Evolutionary conservation across 768 basidiomycete species (phyloP).

Genomic region (Chlorophyllum brunneum): DNA sequence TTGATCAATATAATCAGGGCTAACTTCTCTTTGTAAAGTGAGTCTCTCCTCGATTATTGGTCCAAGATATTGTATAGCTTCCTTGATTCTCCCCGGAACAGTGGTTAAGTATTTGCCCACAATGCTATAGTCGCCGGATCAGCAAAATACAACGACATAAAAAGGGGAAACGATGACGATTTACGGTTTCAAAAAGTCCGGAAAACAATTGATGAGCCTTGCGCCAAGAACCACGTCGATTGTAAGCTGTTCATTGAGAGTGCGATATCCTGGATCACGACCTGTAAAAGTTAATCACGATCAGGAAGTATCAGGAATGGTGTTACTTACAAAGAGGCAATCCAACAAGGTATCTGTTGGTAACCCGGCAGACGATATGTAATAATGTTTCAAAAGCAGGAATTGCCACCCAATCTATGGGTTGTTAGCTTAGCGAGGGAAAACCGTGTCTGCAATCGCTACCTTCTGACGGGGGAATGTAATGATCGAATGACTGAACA

Average conservation of each 20-base stretch:
- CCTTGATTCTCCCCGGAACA: constrained; percentile 18
- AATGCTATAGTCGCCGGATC: constrained; percentile 12
- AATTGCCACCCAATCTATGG: constrained; percentile 32
- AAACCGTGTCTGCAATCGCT: constrained; percentile 34
- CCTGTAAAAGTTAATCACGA: constrained; percentile 23
- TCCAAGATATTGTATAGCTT: constrained; percentile 19
- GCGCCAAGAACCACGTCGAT: constrained; percentile 17
- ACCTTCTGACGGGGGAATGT: constrained; percentile 20
- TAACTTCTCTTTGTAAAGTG: not conserved
- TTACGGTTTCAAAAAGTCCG: constrained; percentile 20
- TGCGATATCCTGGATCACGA: constrained; percentile 34
- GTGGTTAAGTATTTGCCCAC: constrained; percentile 21
- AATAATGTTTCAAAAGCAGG: constrained; percentile 23
- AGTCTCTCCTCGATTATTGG: constrained; percentile 15
- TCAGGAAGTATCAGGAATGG: not conserved
- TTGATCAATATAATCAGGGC: constrained; percentile 5
- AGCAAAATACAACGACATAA: not conserved
- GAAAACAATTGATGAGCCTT: constrained; percentile 18
- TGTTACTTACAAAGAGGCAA: constrained; percentile 36
- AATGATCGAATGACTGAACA: constrained; percentile 1
- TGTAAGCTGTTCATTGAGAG: constrained; percentile 29
- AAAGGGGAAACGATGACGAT: not conserved
- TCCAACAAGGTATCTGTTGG: constrained; percentile 43
- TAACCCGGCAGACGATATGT: constrained; percentile 32
- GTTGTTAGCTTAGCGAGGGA: constrained; percentile 23